Conservation (phyloP, 805 yeast species). For the Suhomyces sp. region DNA sequence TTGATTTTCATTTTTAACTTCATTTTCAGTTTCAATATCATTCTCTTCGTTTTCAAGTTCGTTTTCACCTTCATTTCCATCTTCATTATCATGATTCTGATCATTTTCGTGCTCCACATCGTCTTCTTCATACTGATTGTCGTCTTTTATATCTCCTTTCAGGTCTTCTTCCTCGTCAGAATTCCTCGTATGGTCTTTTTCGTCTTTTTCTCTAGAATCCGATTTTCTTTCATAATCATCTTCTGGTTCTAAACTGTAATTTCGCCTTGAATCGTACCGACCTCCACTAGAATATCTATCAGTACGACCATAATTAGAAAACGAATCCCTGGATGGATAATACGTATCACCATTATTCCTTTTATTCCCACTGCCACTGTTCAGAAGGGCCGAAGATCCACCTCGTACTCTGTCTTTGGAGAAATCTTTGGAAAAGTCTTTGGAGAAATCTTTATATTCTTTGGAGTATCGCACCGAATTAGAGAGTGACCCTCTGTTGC, state of each 20-base stretch:
- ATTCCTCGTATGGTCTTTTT: background rate
- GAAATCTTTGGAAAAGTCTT: background rate
- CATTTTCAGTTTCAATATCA: background rate
- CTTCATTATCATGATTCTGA: constrained; percentile 3
- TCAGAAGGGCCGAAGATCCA: constrained; percentile 18
- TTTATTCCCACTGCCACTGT: constrained; percentile 13
- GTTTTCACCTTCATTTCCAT: constrained; percentile 7
- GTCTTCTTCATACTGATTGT: background rate
- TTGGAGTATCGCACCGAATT: constrained; percentile 22
- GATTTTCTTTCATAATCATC: background rate
- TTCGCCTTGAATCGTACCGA: background rate
- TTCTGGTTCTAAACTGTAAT: constrained; percentile 2
- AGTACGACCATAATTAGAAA: background rate
- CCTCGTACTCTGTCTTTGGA: constrained; percentile 22
- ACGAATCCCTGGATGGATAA: constrained; percentile 16
- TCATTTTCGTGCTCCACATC: constrained; percentile 3
- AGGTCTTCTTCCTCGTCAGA: constrained; percentile 9
- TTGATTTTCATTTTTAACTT: background rate
- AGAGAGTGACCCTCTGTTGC: constrained; percentile 22
- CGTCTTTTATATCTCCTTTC: background rate
- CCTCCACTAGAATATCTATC: constrained; percentile 3
- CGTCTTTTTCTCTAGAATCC: constrained; percentile 1
- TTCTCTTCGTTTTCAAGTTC: constrained; percentile 7
- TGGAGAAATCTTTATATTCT: constrained; percentile 9
- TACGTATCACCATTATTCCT: constrained; percentile 25